Evolutionary conservation across 352 stramenopile species (phyloP).

Genomic region (Phytophthora pisi): DNA sequence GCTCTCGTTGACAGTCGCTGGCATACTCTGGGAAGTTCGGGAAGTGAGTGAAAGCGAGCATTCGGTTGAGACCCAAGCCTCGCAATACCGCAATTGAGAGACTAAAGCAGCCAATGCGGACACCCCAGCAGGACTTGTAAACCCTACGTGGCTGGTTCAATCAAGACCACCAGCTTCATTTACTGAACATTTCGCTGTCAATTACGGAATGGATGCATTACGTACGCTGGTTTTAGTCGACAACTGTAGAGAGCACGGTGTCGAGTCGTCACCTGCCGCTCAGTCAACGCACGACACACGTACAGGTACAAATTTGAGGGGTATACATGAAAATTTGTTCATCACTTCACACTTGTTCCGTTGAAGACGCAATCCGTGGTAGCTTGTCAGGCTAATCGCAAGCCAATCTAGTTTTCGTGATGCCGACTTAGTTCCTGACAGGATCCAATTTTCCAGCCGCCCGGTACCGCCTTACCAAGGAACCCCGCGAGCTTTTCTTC

Average conservation of each 20-base stretch:
- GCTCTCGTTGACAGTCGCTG: neutral
- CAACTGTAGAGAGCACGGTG: neutral
- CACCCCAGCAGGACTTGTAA: neutral
- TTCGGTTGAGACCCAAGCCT: neutral
- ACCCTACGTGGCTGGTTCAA: slow-evolving; percentile 1
- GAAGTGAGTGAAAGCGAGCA: neutral
- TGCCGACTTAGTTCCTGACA: no score
- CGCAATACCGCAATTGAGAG: neutral
- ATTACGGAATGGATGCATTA: neutral
- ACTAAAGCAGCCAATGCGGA: neutral
- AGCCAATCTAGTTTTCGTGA: no score
- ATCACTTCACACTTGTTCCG: no score
- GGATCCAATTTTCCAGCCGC: no score
- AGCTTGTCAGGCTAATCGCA: no score
- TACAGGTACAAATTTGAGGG: no score
- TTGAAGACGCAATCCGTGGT: no score
- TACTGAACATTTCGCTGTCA: slow-evolving; percentile 1
- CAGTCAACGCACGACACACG: neutral
- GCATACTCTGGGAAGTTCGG: slow-evolving; percentile 2
- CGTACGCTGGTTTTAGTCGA: neutral
- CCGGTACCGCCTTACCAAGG: no score
- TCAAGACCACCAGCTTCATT: neutral
- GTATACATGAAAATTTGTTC: no score
- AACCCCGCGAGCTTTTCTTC: no score
- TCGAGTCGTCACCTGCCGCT: neutral